These are phyloP conservation scores for Nicotiana tabacum DNA, from an alignment of 257 asterid genomes.

Conservation along the genomic window DNA sequence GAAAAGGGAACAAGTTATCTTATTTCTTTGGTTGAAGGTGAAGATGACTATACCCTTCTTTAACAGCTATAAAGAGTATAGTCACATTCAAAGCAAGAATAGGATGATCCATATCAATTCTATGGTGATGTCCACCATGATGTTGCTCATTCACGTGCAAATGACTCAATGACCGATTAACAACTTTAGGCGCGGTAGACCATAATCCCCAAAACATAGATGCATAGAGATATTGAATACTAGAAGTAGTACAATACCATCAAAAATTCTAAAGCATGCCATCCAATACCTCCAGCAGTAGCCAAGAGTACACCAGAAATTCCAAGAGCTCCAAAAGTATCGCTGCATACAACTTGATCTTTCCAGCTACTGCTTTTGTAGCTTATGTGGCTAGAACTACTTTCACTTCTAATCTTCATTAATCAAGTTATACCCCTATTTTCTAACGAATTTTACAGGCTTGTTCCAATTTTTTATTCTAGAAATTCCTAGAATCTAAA, in stretches of 20 bases:
- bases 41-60: constrained; percentile 72
- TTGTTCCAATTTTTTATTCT: too few species aligned
- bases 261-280: constrained; percentile 83
- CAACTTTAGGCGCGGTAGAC: constrained; percentile 61
- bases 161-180: constrained; percentile 46
- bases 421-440: too few species aligned
- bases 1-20: neutral
- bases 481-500: too few species aligned
- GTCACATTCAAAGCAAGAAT: constrained; percentile 80
- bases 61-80: constrained; percentile 51
- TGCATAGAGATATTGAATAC: neutral
- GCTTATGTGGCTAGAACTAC: too few species aligned
- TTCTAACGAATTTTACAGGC: too few species aligned
- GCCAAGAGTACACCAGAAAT: constrained; percentile 80
- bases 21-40: neutral
- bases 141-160: constrained; percentile 38
- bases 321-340: constrained; percentile 85
- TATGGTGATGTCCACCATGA: constrained; percentile 64
- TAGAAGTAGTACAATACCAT: constrained; percentile 30
- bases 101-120: constrained; percentile 87
- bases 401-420: too few species aligned
- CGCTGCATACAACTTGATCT: too few species aligned
- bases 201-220: constrained; percentile 39
- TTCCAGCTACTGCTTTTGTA: too few species aligned
- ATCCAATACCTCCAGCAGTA: constrained; percentile 94